Evolutionary conservation across 768 basidiomycete species (phyloP), one percentile per base, ranked within the genome.

Genomic region (Naematelia aurantialba): DNA sequence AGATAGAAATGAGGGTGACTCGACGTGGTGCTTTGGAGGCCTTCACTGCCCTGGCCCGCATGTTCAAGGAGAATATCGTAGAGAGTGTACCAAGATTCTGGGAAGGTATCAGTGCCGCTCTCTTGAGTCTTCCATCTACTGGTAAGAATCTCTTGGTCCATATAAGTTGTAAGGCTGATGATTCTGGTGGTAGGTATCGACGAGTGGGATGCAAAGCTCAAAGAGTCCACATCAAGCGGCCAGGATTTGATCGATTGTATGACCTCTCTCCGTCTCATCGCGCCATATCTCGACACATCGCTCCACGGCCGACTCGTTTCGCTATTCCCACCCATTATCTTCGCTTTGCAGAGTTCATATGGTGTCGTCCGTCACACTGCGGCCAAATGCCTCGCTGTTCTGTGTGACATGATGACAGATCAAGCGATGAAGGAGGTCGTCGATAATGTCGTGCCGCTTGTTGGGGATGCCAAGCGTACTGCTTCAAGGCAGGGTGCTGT

Each of bases 361-460:
- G 88, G 92, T 1, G 89, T 98, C 68, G 85, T 98, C 45, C 85
- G 96, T 8, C 88, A 93, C 72, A 85, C 85, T 24, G 88, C 90
- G 11, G 89, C 93, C 0, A 83, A 85, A 47, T 91, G 88, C 75
- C 85, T 97, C 63, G 88, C 93, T 0, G 88, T 88, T 0, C 80
- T 97, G 5, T 97, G 91, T 73, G 85, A 88, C 61, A 84, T 89
- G 45, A 86, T 96, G 82, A 88, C 89, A 3, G 76, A 84, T 4
- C 84, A 89, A 42, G 90, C 88, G 0, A 92, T 99, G 91, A 85
- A 81, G 49, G 87, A 84, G 68, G 88, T 93, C n/a, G 87, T 98
- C 56, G 88, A 94, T 73, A 80, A 83, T 12, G 81, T 96, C 24
- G 77, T 98, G 26, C 89, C 93, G 0, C 79, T 87, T 31, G 80